A percentile compares a stretch with the other conserved stretches of the same genome.
phyloP scores from a whole-genome alignment of 73 alveolate species.

The Blepharisma stoltei region DNA sequence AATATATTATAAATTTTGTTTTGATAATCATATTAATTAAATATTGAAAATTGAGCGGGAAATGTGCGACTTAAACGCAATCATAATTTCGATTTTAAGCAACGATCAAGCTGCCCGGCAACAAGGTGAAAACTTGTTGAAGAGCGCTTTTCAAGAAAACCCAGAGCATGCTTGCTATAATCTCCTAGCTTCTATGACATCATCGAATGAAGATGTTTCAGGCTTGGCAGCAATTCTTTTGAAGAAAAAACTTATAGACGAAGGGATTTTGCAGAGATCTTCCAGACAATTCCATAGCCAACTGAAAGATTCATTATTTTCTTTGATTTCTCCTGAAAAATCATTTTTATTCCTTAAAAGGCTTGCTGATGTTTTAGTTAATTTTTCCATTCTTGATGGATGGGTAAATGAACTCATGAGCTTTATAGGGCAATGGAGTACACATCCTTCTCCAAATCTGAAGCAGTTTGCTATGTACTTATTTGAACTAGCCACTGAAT shows the following conservation, averaged over 20 bases:
- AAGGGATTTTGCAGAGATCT: background rate
- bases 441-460: too few species aligned
- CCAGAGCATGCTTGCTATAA: background rate
- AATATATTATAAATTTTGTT: too few species aligned
- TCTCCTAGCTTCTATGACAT: background rate
- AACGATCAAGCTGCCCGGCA: background rate
- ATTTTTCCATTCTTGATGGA: slow-evolving; percentile 3
- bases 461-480: too few species aligned
- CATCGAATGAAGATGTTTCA: background rate
- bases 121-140: background rate
- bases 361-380: background rate
- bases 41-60: too few species aligned
- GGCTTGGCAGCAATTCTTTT: slow-evolving; percentile 2
- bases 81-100: background rate
- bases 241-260: background rate
- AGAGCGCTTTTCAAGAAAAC: background rate
- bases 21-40: too few species aligned
- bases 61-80: slow-evolving; percentile 7
- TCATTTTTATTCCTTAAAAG: background rate
- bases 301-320: background rate
- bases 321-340: slow-evolving; percentile 2
- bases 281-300: background rate
- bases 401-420: background rate
- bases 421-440: background rate
- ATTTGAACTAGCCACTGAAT: background rate